Evolutionary conservation across 805 yeast genomes (phyloP).

Genomic region (Candida insectalens): DNA sequence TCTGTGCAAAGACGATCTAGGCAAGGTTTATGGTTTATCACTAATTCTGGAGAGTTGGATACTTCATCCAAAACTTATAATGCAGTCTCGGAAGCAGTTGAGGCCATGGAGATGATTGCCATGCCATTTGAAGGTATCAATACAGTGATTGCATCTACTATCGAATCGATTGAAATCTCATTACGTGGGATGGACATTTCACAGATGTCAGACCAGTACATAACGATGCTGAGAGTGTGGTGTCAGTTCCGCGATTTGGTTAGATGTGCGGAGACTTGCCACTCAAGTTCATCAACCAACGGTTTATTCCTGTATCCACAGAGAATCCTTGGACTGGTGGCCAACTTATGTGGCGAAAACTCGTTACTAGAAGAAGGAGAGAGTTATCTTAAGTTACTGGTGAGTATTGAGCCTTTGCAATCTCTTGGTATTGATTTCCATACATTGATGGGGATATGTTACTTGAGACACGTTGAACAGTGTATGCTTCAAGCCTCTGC

Average conservation of each 20-base stretch:
- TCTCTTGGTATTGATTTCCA: conserved; percentile 35
- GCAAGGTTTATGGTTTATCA: conserved; percentile 21
- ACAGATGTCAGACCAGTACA: conserved; percentile 52
- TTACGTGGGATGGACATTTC: conserved; percentile 44
- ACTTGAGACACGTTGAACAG: conserved; percentile 44
- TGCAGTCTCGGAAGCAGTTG: conserved; percentile 17
- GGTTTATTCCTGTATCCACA: conserved; percentile 19
- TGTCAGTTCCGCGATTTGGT: conserved; percentile 24
- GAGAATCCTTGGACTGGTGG: conserved; percentile 33
- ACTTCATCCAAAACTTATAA: conserved; percentile 12
- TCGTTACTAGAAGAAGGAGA: conserved; percentile 23
- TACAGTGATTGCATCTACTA: conserved; percentile 37
- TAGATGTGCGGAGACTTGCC: conserved; percentile 15
- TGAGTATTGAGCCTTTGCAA: conserved; percentile 39
- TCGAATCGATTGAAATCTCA: conserved; percentile 57
- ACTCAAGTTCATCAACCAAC: conserved; percentile 5
- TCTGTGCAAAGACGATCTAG: conserved; percentile 14
- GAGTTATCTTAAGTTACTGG: conserved; percentile 47
- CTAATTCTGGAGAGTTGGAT: conserved; percentile 10
- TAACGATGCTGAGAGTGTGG: conserved; percentile 48
- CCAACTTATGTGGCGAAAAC: conserved; percentile 40
- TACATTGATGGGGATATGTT: conserved; percentile 38
- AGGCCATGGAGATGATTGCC: conserved; percentile 14
- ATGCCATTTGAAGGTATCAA: conserved; percentile 24
- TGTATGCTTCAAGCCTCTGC: conserved; percentile 19